phyloP scores from a whole-genome alignment of 257 asterid genomes.

The Nicotiana undulata region DNA sequence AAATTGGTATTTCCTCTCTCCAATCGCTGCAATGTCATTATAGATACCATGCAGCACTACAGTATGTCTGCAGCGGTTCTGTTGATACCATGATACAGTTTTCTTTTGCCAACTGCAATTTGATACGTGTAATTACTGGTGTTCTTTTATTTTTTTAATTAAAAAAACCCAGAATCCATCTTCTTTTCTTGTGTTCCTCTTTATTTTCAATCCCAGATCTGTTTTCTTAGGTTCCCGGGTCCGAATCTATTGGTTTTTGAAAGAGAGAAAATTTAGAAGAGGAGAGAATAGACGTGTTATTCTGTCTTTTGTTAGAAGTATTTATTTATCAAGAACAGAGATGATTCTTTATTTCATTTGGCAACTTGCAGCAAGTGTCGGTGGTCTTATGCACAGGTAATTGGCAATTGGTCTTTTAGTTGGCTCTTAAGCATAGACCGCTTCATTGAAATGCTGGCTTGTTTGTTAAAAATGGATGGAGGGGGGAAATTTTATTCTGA shows the following conservation, averaged over 20 bases:
- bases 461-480: background rate
- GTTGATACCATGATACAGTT: background rate
- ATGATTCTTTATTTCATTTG: background rate
- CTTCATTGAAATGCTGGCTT: background rate
- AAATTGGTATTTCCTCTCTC: background rate
- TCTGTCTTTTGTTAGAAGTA: background rate
- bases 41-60: background rate
- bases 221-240: background rate
- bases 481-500: background rate
- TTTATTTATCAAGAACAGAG: background rate
- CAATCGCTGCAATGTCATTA: background rate
- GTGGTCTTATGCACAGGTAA: background rate
- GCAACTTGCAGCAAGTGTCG: background rate
- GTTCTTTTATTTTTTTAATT: background rate
- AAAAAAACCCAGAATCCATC: background rate
- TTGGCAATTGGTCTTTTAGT: background rate
- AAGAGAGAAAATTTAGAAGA: conserved; percentile 1
- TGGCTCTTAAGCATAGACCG: too few species aligned
- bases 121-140: background rate
- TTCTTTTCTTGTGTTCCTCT: background rate
- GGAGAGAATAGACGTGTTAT: background rate
- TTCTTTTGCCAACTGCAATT: background rate
- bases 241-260: background rate
- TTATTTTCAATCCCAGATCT: background rate
- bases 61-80: background rate